These are phyloP conservation scores for Clarireedia monteithiana DNA, from an alignment of 2,329 filamentous ascomycete species.

Conservation along the genomic window DNA sequence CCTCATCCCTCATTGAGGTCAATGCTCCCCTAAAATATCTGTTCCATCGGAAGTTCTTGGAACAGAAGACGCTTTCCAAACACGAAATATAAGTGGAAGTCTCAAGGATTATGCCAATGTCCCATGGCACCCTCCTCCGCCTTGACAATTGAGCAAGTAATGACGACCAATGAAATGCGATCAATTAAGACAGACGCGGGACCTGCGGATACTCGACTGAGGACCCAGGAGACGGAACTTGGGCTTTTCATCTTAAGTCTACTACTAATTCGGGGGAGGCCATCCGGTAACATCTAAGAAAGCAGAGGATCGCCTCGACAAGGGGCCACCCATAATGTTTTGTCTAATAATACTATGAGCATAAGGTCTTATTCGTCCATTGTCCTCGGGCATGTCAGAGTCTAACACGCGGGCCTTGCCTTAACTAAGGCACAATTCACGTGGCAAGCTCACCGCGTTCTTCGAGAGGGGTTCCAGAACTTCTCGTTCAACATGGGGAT, in stretches of 20 bases:
- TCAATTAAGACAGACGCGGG: conserved; percentile 3
- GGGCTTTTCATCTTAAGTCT: conserved; percentile 6
- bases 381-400: neutral
- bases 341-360: neutral
- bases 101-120: conserved; percentile 4
- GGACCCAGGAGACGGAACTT: conserved; percentile 7
- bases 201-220: neutral
- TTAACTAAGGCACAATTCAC: neutral
- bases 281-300: conserved; percentile 9
- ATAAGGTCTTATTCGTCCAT: neutral
- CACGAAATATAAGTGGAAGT: conserved; percentile 1
- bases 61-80: neutral
- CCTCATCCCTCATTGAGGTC: conserved; percentile 4
- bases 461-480: conserved; percentile 6
- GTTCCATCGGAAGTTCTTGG: neutral
- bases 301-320: conserved; percentile 3
- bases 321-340: neutral
- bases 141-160: neutral
- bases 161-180: neutral
- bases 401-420: neutral
- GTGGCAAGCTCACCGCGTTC: conserved; percentile 7
- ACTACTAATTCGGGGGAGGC: conserved; percentile 6
- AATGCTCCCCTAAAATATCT: conserved; percentile 5
- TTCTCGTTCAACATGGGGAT: conserved; percentile 4
- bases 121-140: conserved; percentile 4